phyloP scores from a whole-genome alignment of 805 yeast species.

The Candida sonorensis region DNA sequence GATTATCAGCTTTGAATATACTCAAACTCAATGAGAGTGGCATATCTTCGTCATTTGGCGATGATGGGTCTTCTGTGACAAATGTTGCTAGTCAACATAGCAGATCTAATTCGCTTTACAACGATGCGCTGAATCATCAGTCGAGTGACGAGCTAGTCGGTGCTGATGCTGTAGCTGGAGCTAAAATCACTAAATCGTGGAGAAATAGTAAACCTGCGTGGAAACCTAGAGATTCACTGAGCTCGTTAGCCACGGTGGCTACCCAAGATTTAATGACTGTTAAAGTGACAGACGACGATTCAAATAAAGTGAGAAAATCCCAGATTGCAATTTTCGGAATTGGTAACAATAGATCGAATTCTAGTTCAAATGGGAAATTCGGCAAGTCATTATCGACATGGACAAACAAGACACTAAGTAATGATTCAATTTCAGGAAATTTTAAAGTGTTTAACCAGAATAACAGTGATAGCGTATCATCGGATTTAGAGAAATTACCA shows the following conservation, averaged over 20 bases:
- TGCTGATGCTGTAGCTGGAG: conserved; percentile 7
- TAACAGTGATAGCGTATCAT: background rate
- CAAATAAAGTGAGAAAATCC: conserved; percentile 31
- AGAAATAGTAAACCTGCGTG: conserved; percentile 36
- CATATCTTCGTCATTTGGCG: conserved; percentile 22
- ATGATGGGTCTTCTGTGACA: conserved; percentile 44
- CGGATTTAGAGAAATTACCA: no score
- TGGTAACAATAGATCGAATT: conserved; percentile 20
- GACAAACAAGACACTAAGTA: background rate
- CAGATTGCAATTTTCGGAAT: conserved; percentile 20
- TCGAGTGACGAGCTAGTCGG: conserved; percentile 34
- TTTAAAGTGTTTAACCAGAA: no score
- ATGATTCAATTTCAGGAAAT: background rate
- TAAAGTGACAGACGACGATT: conserved; percentile 65
- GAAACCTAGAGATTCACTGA: conserved; percentile 56
- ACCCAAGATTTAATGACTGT: conserved; percentile 80
- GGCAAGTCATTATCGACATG: background rate
- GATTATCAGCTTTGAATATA: conserved; percentile 45
- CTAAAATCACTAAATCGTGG: conserved; percentile 53
- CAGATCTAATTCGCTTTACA: conserved; percentile 27
- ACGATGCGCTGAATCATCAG: conserved; percentile 32
- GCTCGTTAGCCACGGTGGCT: conserved; percentile 76
- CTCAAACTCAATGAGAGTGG: conserved; percentile 41
- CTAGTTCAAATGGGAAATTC: conserved; percentile 37
- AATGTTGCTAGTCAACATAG: conserved; percentile 37